Evolutionary conservation across 2,329 filamentous ascomycete genomes (phyloP).

Genomic region (Hirsutella minnesotensis): DNA sequence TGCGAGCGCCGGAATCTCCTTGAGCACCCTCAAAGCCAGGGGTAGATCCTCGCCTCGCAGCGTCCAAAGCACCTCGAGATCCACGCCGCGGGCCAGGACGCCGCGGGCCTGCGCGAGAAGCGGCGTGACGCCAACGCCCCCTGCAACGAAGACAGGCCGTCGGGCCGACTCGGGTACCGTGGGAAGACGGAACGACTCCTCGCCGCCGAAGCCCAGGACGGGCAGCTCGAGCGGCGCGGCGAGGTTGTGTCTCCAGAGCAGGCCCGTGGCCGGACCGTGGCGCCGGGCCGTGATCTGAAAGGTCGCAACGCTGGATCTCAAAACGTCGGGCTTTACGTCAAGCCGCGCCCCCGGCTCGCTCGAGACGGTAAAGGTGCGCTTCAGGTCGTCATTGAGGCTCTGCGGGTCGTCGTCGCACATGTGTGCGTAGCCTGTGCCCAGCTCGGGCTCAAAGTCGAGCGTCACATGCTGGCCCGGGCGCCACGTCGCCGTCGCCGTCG

Average conservation of each 20-base stretch:
- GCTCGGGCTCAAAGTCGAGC: conserved; percentile 56
- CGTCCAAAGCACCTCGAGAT: conserved; percentile 56
- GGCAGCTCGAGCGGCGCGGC: conserved; percentile 47
- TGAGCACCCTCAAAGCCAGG: conserved; percentile 49
- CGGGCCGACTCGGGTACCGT: conserved; percentile 3
- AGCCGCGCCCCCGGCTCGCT: conserved; percentile 32
- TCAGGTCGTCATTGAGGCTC: conserved; percentile 73
- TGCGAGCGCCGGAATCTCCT: conserved; percentile 37
- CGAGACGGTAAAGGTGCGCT: conserved; percentile 74
- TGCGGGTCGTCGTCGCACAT: conserved; percentile 74
- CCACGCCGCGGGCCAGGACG: conserved; percentile 24
- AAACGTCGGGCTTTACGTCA: no score
- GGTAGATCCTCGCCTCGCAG: conserved; percentile 48
- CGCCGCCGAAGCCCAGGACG: conserved; percentile 63
- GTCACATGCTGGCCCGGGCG: conserved; percentile 66
- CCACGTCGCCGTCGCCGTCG: conserved; percentile 30
- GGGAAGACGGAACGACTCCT: conserved; percentile 28
- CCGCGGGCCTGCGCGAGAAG: conserved; percentile 54
- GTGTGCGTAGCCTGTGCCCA: conserved; percentile 66
- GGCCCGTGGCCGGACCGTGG: conserved; percentile 56
- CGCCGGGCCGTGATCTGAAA: conserved; percentile 51
- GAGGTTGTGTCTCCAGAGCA: conserved; percentile 48
- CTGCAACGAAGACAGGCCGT: conserved; percentile 53
- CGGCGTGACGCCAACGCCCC: conserved; percentile 75
- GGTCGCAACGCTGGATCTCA: conserved; percentile 46